These are phyloP conservation scores for Xylaria cubensis DNA, from an alignment of 495 filamentous ascomycete genomes.

Conservation along the genomic window DNA sequence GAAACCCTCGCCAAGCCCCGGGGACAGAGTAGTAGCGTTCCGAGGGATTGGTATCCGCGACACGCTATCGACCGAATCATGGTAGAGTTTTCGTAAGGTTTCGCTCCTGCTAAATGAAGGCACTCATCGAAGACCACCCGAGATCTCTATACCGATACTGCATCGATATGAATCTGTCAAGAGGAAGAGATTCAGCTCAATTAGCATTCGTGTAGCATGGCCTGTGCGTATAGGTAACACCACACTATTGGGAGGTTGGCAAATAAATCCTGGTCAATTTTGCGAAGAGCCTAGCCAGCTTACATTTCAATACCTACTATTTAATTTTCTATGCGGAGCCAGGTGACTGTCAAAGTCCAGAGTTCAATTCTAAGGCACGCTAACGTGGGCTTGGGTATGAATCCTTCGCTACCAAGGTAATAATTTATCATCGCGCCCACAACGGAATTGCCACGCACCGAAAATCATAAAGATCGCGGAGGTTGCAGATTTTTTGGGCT, in stretches of 20 bases:
- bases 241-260: neutral
- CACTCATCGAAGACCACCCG: neutral
- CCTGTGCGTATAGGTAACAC: neutral
- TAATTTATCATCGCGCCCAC: constrained; percentile 2
- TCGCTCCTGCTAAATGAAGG: neutral
- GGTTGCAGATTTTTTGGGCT: neutral
- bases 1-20: constrained; percentile 19
- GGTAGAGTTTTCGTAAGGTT: neutral
- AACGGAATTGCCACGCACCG: neutral
- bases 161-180: neutral
- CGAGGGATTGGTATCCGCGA: constrained; percentile 17
- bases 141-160: neutral
- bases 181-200: neutral
- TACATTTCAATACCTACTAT: neutral
- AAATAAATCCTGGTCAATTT: neutral
- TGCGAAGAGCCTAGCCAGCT: constrained; percentile 1
- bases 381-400: constrained; percentile 13
- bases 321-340: constrained; percentile 21
- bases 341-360: neutral
- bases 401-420: constrained; percentile 10
- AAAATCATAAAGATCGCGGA: neutral
- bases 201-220: constrained; percentile 9
- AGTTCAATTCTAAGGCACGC: constrained; percentile 7
- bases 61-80: neutral
- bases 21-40: constrained; percentile 11